Percentiles rank a stretch among this genome's conserved stretches.
Evolutionary conservation across 768 basidiomycete species (phyloP).

Genomic region (Pisolithus microcarpus): DNA sequence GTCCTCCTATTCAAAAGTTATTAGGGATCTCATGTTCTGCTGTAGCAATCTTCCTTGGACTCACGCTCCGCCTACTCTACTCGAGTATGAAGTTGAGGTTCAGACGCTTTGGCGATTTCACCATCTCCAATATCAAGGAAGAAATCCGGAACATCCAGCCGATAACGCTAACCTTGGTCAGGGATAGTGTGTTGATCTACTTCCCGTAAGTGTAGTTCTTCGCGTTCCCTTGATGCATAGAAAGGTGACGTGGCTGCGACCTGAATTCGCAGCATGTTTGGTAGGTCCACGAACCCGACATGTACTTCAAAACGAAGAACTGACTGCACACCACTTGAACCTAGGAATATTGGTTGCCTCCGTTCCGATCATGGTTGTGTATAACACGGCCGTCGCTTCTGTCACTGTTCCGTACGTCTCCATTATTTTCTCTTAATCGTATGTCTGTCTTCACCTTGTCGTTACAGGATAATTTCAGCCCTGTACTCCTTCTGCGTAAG

Average conservation of each 20-base stretch:
- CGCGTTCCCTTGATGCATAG: not conserved
- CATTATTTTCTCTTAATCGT: not conserved
- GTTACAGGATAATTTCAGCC: too few species aligned
- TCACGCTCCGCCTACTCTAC: not conserved
- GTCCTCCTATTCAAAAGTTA: not conserved
- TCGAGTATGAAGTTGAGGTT: not conserved
- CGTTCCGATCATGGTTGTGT: not conserved
- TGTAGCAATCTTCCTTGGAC: not conserved
- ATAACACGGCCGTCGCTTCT: not conserved
- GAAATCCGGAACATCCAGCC: not conserved
- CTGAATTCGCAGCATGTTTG: too few species aligned
- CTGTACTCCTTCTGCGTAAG: too few species aligned
- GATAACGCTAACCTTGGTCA: not conserved
- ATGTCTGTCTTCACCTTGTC: too few species aligned
- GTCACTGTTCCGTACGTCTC: not conserved
- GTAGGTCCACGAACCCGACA: too few species aligned
- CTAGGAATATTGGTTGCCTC: not conserved
- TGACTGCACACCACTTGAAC: not conserved
- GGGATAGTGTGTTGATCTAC: not conserved
- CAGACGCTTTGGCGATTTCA: not conserved
- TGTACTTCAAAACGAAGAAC: not conserved
- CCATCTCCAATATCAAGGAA: not conserved
- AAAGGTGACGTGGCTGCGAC: not conserved
- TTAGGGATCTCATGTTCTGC: not conserved
- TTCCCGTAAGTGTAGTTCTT: not conserved